Evolutionary conservation across 805 yeast species (phyloP), one percentile per base, ranked within the genome.

Genomic region (Barnettozyma populi): DNA sequence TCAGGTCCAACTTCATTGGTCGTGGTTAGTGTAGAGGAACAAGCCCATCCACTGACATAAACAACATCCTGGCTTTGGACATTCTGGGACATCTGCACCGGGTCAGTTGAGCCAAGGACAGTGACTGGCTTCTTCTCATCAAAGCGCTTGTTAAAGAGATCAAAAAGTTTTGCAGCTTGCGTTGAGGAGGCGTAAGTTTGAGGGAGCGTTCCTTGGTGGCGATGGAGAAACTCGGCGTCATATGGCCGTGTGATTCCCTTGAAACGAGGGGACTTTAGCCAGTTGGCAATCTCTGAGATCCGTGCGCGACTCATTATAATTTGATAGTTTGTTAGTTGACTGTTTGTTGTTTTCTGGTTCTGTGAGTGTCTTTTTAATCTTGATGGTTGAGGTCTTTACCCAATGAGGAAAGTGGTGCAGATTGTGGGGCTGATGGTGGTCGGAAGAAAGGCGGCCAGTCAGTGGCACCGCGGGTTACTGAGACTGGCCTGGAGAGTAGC

Each of bases 1-100:
- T 81, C 86, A 1, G 85, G 83, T 2, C 80, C 73, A 3, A 79
- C 82, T 53, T 81, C 86, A 56, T 79, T 75, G 3, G 84, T 80
- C 4, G 82, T 72, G 8, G 82, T 79, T 51, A 80, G 57, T 1
- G 76, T 72, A 20, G 79, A 69, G 2, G 81, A 77, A 42, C 76
- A 76, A 2, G 81, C 86, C 80, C 82, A 81, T 1, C 86, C 86
- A 27, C 81, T 75, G 31, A 77, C 74, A 58, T 75, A 82, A 7
- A 73, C 69, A 19, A 70, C 76, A 56, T 75, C 79, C 56, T 78
- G 78, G 51, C 76, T 73, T 20, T 62, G 60, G 2, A 79, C 75
- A 51, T 74, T 67, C 56, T 81, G 85, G 5, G 83, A 61, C 73
- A 80, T 75, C 50, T 80, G 83, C 7, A 77, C 76, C 4, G 86